These are phyloP conservation scores for Plenodomus lindquistii DNA, from an alignment of 2,329 filamentous ascomycete species.

Conservation along the genomic window DNA sequence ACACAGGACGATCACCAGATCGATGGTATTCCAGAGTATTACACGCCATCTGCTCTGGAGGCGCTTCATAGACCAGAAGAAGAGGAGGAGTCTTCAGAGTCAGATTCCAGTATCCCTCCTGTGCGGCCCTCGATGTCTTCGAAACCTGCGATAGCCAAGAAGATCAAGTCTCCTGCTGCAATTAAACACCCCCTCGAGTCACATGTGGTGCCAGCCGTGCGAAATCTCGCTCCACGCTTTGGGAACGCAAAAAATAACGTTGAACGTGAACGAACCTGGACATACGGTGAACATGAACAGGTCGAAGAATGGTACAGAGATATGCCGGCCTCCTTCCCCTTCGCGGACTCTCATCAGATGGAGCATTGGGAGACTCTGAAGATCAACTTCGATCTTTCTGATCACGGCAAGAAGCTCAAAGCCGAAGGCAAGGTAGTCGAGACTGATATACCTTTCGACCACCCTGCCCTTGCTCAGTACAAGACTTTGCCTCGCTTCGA, in stretches of 20 bases:
- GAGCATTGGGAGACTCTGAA: constrained; percentile 35
- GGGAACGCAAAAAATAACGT: neutral
- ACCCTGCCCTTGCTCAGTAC: constrained; percentile 12
- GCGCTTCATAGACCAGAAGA: constrained; percentile 2
- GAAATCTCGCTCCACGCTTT: neutral
- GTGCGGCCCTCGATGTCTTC: neutral
- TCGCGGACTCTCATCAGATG: constrained; percentile 34
- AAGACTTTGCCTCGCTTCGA: constrained; percentile 21
- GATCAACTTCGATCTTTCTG: constrained; percentile 29
- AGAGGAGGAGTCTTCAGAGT: neutral
- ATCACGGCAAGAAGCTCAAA: constrained; percentile 12
- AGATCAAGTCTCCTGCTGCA: neutral
- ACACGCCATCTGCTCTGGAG: constrained; percentile 1
- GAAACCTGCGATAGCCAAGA: neutral
- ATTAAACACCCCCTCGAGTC: neutral
- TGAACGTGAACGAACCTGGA: constrained; percentile 15
- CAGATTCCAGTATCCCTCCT: neutral
- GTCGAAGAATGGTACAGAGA: constrained; percentile 26
- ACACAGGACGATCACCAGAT: constrained; percentile 4
- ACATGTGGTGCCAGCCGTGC: neutral
- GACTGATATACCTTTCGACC: constrained; percentile 22
- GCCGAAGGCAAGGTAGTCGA: constrained; percentile 8
- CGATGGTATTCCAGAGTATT: constrained; percentile 9
- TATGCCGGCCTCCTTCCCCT: constrained; percentile 24
- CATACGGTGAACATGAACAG: constrained; percentile 32